Evolutionary conservation across 768 basidiomycete genomes (phyloP), one percentile per base, ranked within the genome.

Genomic region (Rhodotorula toruloides): DNA sequence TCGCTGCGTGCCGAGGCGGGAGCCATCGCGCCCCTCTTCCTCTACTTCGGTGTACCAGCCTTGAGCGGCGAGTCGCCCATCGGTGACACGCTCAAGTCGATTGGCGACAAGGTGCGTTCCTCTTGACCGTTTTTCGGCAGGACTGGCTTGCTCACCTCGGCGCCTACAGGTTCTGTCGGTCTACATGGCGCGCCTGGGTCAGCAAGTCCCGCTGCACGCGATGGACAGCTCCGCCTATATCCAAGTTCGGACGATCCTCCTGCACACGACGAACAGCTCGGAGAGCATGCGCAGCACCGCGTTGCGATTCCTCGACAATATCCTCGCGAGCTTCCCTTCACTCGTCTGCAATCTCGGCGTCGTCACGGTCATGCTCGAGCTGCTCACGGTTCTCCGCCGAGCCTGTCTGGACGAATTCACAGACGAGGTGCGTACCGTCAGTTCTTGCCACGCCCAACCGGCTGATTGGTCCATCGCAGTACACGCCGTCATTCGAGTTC

Each of bases 311-410:
- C 82, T 97, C 34, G 85, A 91, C 77, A 83, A 86, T 44, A 80
- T 98, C 46, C 86, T 98, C 70, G 87, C 86, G 13, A 90, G 88
- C 3, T 97, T 97, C 78, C 92, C 96, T 3, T 91, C 92, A 21
- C 80, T 99, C 55, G 88, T 96, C 84, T 98, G 94, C 77, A 88
- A 93, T 73, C 84, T 87, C 7, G 82, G 86, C 16, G 82, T 98
- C 19, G 88, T 98, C 11, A 91, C 87, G 71, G 85, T 89, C 44
- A 87, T 97, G 54, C 81, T 98, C 44, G 94, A 99, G 74, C 87
- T 90, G 50, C 81, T 99, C 65, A 97, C 96, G 0, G 81, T 97
- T 14, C 79, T 98, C 68, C 85, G 91, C 65, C 83, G 86, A 54
- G 86, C 91, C 1, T 91, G 90, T 74, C 90, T 97, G 77, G 88